Base-by-base conservation (phyloP, 495 filamentous ascomycete genomes). In the Penicillium paradoxum region DNA sequence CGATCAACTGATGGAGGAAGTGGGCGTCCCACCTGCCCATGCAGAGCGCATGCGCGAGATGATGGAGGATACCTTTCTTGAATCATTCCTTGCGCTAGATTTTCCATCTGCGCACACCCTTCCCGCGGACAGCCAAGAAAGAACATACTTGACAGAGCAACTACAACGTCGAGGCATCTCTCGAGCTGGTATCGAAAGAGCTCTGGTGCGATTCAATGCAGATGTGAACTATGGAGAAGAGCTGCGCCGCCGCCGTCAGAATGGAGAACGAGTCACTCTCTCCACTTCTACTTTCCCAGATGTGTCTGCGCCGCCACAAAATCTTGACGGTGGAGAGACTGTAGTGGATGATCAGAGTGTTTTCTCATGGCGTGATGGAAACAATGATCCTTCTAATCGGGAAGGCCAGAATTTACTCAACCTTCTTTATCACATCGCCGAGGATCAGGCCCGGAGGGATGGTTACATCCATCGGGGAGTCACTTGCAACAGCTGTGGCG, bases 381-480 rank as follows among this genome's bases (percentile, higher is more conserved):
- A 72, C 41, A 73, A 80, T 50, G 73, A 79, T 55, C 66, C 77
- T 19, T 71, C 76, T 7, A 78, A 77, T 33, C 76, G 84, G n/a
- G 82, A 83, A 51, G 84, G 85, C 37, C 85, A 88, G 59, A 89
- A 87, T 48, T 74, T 90, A 50, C 81, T 90, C 24, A 85, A 79
- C 45, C 65, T 91, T 2, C 75, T 90, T 3, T 91, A 88, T 62
- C 79, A 85, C 33, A 88, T 91, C n/a, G 88, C 87, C 0, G 87
- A 89, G 62, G 87, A 95, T 54, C 87, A 91, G 51, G 85, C 89
- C 4, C 78, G 81, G 42, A 78, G 85, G 44, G 91, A 95, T 64
- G 89, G 89, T 14, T 95, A 92, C 63, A 87, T 96, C 24, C 93
- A 99, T 64, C 86, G 93, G 3, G 91, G 95, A n/a, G 89, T 95